Evolutionary conservation across 768 basidiomycete genomes (phyloP), one percentile per base, ranked within the genome.

Genomic region (Termitomyces bulborhizus): DNA sequence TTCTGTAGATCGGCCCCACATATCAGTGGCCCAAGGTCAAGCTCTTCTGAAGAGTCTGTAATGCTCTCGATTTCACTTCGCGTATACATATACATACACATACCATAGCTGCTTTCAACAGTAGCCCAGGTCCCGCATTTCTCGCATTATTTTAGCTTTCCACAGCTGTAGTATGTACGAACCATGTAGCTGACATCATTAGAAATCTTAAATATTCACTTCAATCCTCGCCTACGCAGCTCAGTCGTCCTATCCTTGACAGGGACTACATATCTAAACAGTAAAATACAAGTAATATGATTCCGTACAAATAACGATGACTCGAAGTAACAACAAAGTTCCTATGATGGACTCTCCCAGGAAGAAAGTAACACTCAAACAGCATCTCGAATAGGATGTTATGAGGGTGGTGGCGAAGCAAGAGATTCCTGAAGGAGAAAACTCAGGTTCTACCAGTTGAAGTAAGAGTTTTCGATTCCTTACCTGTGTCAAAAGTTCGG

Each of bases 401-500:
- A 78, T 64, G 74, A 76, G 27, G 82, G 79, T n/a, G 82, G 80
- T n/a, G 83, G 82, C n/a, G 83, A 83, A 52, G 83, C 82, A 36
- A 84, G 72, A n/a, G 83, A 83, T 69, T 84, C 82, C 82, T 84
- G 65, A 46, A 49, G 53, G 15, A 29, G 6, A 24, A 51, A 58
- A 54, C 51, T 26, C 56, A 63, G 49, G 62, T 46, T 52, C 55
- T 53, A 45, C 50, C n/a, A 27, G 50, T 53, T 34, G 46, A 52
- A 31, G 12, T 47, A 18, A 6, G 15, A 31, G 13, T 16, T 48
- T 18, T 42, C 52, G 1, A 3, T 40, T 41, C 69, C 67, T 64
- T 54, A 80, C 83, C 79, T 85, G 83, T 27, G 84, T 85, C 66
- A 85, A 71, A 52, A 85, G 70, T 59, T 85, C 83, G 53, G 82